phyloP scores from a whole-genome alignment of 345 rosid genomes.

The Eucalyptus erythrocorys region DNA sequence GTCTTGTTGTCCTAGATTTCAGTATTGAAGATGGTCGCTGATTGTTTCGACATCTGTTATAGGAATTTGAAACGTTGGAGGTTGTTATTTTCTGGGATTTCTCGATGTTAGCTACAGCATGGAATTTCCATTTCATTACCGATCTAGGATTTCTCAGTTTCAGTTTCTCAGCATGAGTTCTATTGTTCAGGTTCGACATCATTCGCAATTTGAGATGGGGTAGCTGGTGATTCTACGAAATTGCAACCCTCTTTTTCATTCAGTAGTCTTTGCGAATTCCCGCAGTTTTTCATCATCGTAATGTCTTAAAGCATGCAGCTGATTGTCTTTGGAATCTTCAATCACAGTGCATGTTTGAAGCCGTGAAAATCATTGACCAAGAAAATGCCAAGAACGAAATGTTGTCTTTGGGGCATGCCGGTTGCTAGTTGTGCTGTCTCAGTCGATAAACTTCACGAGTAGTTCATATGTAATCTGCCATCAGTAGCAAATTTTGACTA shows the following conservation, averaged over 20 bases:
- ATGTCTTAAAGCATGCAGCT: not conserved
- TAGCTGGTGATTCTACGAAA: not conserved
- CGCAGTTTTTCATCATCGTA: not conserved
- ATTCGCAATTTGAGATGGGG: not conserved
- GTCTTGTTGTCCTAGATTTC: not conserved
- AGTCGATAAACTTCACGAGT: not conserved
- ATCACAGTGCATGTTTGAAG: not conserved
- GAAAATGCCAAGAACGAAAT: not conserved
- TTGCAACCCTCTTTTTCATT: not conserved
- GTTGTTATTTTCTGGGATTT: not conserved
- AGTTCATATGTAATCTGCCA: not conserved
- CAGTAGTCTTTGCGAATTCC: not conserved
- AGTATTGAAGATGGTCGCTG: not conserved
- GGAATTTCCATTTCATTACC: not conserved
- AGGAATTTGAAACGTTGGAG: not conserved
- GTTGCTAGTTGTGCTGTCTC: not conserved
- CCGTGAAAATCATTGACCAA: not conserved
- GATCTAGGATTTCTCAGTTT: not conserved
- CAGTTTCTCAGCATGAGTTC: not conserved
- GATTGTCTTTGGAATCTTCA: not conserved
- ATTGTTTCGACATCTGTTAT: not conserved
- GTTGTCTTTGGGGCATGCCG: not conserved
- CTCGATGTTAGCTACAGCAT: not conserved
- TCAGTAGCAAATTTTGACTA: not conserved
- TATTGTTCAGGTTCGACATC: not conserved